Base-by-base conservation (phyloP, 306 rosid species). In the Sphenostylis stenocarpa region DNA sequence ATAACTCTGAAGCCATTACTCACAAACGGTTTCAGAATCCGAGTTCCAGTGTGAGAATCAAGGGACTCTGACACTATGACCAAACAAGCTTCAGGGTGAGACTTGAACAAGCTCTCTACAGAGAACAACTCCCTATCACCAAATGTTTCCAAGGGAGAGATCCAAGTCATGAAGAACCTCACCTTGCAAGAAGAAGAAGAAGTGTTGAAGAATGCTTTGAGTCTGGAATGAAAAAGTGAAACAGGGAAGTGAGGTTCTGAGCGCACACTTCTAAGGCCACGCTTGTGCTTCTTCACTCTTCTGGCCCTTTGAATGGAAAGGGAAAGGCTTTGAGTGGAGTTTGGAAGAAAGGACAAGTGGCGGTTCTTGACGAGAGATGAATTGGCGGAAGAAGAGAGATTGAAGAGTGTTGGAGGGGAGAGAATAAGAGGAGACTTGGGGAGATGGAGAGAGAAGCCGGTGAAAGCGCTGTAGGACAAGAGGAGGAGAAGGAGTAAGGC, bases 121-220 rank as follows among this genome's bases (percentile, higher is more conserved):
- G 96, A 85, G 16, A 90, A 41, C 8, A 89, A 43, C 74, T 95
- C 97, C 52, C 91, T 89, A 0, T 72, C 87, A 44, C 96, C 83
- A 52, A 95, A 91, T 20, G 83, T 63, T 52, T 85, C 64, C 58
- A 85, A 56, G 10, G 96, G 89, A 8, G 97, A 90, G 84, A 95
- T 92, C 97, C 98, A 92, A 49, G 97, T 95, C 94, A 95, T 95
- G 70, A 95, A 95, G 78, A 95, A 90, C 45, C 90, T 83, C 16
- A 80, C 43, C 74, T 86, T 77, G 77, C 98, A 92, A 74, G 19
- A 38, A 16, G 73, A 63, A 81, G 61, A 72, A 1, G 75, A 57
- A 51, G 82, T 87, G 13, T 73, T 77, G 29, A 89, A 83, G 81
- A 95, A 95, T 10, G 83, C 77, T 48, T 47, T 47, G 13, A 95